These are phyloP conservation scores for Solanum peruvianum DNA, from an alignment of 257 asterid genomes.

Conservation along the genomic window DNA sequence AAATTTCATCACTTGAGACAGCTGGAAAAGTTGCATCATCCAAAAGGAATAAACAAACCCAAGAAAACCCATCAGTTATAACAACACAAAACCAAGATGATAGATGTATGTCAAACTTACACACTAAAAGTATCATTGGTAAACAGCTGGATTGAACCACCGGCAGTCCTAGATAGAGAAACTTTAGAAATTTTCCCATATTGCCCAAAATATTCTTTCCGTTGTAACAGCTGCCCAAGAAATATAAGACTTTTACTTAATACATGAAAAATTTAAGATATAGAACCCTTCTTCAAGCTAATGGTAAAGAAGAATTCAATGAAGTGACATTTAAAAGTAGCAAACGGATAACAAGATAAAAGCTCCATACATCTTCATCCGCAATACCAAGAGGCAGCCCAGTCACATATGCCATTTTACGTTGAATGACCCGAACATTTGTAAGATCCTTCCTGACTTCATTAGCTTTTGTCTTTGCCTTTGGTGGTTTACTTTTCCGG, in stretches of 20 bases:
- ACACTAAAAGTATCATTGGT: constrained; percentile 80
- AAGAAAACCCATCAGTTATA: not conserved
- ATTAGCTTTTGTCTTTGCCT: constrained; percentile 62
- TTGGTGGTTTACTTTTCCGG: constrained; percentile 62
- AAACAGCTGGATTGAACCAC: constrained; percentile 86
- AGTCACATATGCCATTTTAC: constrained; percentile 86
- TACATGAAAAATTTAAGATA: constrained; percentile 2
- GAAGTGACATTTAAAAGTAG: not conserved
- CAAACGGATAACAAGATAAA: constrained; percentile 2
- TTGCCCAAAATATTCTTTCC: constrained; percentile 87
- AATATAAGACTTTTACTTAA: not conserved
- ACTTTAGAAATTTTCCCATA: constrained; percentile 84
- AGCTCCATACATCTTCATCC: constrained; percentile 69
- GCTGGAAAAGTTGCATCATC: not conserved
- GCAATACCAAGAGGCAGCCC: constrained; percentile 91
- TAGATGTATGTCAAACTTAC: constrained; percentile 38
- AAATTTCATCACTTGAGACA: not conserved
- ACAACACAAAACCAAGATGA: not conserved
- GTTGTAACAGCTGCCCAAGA: constrained; percentile 53
- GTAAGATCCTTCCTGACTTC: constrained; percentile 83
- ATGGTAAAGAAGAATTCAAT: not conserved
- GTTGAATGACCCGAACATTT: constrained; percentile 85
- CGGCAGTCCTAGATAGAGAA: constrained; percentile 89
- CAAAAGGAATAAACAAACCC: not conserved
- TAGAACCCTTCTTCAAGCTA: not conserved